A percentile compares a stretch with the other conserved stretches of the same genome.
Conservation (phyloP, 805 yeast genomes). For the Torulaspora delbrueckii region DNA sequence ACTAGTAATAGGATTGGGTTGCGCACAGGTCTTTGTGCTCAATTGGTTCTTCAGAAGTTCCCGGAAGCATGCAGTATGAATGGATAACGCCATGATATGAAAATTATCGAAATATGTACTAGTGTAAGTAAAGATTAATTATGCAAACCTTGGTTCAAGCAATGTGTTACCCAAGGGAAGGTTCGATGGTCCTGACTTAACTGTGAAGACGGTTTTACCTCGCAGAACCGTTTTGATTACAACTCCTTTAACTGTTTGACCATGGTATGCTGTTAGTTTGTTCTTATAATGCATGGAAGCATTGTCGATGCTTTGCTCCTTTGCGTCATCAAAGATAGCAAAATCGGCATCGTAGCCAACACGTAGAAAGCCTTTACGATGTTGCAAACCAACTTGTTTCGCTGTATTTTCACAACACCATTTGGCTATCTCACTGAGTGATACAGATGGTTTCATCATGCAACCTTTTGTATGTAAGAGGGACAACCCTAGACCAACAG, state of each 20-base stretch:
- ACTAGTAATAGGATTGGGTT: conserved; percentile 65
- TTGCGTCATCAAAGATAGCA: conserved; percentile 67
- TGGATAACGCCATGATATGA: neutral
- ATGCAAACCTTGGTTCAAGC: conserved; percentile 49
- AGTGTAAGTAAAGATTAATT: neutral
- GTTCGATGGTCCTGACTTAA: conserved; percentile 47
- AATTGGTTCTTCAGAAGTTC: conserved; percentile 69
- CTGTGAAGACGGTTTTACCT: conserved; percentile 64
- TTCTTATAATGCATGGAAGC: conserved; percentile 67
- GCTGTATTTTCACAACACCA: conserved; percentile 89
- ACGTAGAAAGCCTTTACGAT: conserved; percentile 65
- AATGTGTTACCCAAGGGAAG: conserved; percentile 56
- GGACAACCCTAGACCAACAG: conserved; percentile 87
- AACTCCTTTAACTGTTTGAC: conserved; percentile 60
- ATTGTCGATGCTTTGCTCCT: conserved; percentile 47
- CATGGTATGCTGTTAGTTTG: conserved; percentile 84
- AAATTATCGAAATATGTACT: neutral
- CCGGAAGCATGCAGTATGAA: conserved; percentile 53
- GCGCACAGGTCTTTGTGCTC: conserved; percentile 60
- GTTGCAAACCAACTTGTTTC: conserved; percentile 70
- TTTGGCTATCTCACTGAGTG: conserved; percentile 56
- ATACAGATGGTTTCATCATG: conserved; percentile 45
- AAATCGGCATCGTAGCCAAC: conserved; percentile 87
- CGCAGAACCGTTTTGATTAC: conserved; percentile 77
- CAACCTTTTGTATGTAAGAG: conserved; percentile 71